Evolutionary conservation across 2,329 filamentous ascomycete species (phyloP).

Genomic region (Calonectria pauciramosa): DNA sequence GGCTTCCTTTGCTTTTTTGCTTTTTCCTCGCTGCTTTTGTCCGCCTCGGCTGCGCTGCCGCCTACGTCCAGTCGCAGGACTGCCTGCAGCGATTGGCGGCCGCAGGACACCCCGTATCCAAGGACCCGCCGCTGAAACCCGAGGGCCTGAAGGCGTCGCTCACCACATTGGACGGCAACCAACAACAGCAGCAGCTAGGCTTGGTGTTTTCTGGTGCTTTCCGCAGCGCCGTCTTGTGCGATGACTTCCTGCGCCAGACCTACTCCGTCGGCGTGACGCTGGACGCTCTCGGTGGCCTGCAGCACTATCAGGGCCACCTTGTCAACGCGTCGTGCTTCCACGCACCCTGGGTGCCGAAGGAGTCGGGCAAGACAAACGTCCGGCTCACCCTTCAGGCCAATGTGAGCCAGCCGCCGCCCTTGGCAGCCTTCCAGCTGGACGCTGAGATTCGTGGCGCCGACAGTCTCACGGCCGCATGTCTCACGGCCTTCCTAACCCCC

Average conservation of each 20-base stretch:
- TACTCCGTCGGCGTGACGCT: slow-evolving; percentile 32
- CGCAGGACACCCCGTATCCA: slow-evolving; percentile 18
- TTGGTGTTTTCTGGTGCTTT: background rate
- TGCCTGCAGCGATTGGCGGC: slow-evolving; percentile 6
- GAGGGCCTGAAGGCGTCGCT: slow-evolving; percentile 16
- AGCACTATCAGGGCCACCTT: slow-evolving; percentile 30
- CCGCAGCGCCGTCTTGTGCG: slow-evolving; percentile 14
- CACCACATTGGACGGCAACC: slow-evolving; percentile 10
- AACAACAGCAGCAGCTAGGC: slow-evolving; percentile 6
- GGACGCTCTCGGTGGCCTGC: slow-evolving; percentile 32
- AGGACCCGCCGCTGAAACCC: slow-evolving; percentile 20
- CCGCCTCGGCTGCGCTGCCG: background rate
- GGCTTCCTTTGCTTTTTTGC: background rate
- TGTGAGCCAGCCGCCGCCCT: slow-evolving; percentile 47
- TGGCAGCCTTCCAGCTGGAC: slow-evolving; percentile 36
- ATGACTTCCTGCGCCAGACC: slow-evolving; percentile 17
- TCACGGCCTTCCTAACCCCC: slow-evolving; percentile 35
- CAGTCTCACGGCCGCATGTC: slow-evolving; percentile 29
- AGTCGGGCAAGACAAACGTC: background rate
- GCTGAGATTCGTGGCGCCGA: slow-evolving; percentile 34
- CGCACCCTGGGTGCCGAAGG: background rate
- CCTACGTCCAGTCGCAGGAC: slow-evolving; percentile 1
- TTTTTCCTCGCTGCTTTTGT: background rate
- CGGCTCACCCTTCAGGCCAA: slow-evolving; percentile 10
- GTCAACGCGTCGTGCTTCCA: slow-evolving; percentile 35